Conservation (phyloP, 2,329 filamentous ascomycete species). For the Fusarium torulosum region DNA sequence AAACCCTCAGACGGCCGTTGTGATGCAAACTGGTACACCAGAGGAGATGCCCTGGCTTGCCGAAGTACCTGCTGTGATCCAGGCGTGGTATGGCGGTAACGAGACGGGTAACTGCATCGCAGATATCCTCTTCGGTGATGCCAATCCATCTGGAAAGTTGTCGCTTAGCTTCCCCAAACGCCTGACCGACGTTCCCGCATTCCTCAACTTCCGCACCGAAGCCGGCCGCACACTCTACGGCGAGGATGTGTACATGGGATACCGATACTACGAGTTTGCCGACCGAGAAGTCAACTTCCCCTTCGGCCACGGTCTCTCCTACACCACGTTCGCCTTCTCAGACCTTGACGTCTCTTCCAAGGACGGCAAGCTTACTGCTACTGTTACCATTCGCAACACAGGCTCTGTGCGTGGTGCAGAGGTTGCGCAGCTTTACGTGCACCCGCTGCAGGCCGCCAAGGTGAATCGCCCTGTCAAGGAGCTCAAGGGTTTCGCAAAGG, state of each 20-base stretch:
- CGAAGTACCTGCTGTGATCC: slow-evolving; percentile 70
- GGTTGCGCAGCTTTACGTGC: slow-evolving; percentile 70
- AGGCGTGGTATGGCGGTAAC: slow-evolving; percentile 91
- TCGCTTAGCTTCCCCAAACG: slow-evolving; percentile 78
- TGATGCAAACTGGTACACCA: slow-evolving; percentile 83
- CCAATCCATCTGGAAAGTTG: slow-evolving; percentile 81
- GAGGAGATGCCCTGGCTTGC: slow-evolving; percentile 77
- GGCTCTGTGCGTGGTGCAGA: slow-evolving; percentile 67
- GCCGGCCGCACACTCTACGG: slow-evolving; percentile 79
- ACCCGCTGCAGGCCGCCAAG: slow-evolving; percentile 63
- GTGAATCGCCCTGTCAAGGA: slow-evolving; percentile 71
- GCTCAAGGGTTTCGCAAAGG: slow-evolving; percentile 75
- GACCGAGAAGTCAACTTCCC: slow-evolving; percentile 75
- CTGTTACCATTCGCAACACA: slow-evolving; percentile 70
- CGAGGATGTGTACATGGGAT: slow-evolving; percentile 85
- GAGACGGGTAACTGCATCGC: slow-evolving; percentile 86
- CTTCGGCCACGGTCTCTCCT: slow-evolving; percentile 85
- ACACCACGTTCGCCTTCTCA: slow-evolving; percentile 74
- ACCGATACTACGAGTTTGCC: slow-evolving; percentile 83
- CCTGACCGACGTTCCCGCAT: slow-evolving; percentile 79
- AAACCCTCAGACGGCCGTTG: slow-evolving; percentile 78
- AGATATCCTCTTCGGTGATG: slow-evolving; percentile 79
- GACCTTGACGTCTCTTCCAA: slow-evolving; percentile 61
- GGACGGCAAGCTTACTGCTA: slow-evolving; percentile 62
- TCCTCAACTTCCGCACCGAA: slow-evolving; percentile 79